Conservation (phyloP, 441 rosid species). For the Aquilaria agallochum region DNA sequence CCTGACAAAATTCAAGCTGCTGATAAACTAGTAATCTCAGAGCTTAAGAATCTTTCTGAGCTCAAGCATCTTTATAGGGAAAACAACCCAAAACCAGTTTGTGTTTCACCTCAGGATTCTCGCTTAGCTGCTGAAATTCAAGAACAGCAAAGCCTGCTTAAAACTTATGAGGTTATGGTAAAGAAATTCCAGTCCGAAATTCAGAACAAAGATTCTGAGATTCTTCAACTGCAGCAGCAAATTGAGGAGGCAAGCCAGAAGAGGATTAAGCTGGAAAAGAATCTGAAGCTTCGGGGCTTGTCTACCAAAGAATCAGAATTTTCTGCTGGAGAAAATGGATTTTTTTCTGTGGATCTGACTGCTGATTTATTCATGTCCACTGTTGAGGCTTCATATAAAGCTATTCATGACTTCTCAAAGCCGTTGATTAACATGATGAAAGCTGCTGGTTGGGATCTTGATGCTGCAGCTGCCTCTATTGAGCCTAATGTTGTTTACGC, state of each 20-base stretch:
- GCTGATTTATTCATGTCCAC: conserved; percentile 60
- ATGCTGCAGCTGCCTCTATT: conserved; percentile 86
- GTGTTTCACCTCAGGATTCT: conserved; percentile 87
- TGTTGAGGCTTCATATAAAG: conserved; percentile 74
- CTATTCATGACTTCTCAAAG: conserved; percentile 91
- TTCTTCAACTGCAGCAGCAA: conserved; percentile 70
- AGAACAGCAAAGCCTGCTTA: conserved; percentile 90
- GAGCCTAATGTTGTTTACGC: conserved; percentile 85
- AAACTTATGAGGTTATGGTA: conserved; percentile 97
- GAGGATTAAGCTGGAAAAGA: conserved; percentile 77
- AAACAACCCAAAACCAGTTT: conserved; percentile 74
- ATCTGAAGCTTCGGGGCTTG: conserved; percentile 88
- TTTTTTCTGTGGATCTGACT: conserved; percentile 59
- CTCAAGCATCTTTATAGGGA: conserved; percentile 88
- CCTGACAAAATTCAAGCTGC: conserved; percentile 94
- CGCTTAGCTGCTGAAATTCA: conserved; percentile 98
- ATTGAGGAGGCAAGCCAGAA: conserved; percentile 89
- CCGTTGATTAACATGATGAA: conserved; percentile 97
- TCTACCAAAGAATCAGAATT: conserved; percentile 64
- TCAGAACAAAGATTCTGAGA: conserved; percentile 91
- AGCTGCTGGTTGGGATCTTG: conserved; percentile 99
- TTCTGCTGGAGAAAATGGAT: conserved; percentile 46
- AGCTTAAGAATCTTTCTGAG: conserved; percentile 81
- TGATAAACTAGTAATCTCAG: conserved; percentile 77
- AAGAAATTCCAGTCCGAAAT: conserved; percentile 96